Percentiles rank a stretch among this genome's conserved stretches.
These are phyloP conservation scores for Clonostachys chloroleuca DNA, from an alignment of 2,329 filamentous ascomycete genomes.

Conservation along the genomic window DNA sequence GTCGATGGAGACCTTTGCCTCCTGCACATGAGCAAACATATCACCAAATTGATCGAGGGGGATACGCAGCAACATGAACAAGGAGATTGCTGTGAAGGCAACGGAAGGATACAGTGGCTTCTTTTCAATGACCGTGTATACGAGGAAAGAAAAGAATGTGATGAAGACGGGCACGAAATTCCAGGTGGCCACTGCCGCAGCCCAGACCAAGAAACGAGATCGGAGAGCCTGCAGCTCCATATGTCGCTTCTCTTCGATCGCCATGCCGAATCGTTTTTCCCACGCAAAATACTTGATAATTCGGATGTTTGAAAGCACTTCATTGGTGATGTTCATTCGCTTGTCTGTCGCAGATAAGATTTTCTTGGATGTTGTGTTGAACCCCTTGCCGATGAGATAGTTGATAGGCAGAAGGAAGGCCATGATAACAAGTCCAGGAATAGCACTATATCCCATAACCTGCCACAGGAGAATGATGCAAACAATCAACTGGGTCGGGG, in stretches of 20 bases:
- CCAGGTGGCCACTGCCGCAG: constrained; percentile 88
- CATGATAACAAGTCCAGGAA: constrained; percentile 92
- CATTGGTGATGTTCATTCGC: constrained; percentile 93
- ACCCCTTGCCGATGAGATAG: constrained; percentile 80
- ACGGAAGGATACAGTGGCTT: constrained; percentile 88
- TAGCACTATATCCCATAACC: constrained; percentile 87
- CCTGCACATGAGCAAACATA: constrained; percentile 97
- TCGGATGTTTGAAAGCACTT: constrained; percentile 93
- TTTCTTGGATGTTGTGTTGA: constrained; percentile 80
- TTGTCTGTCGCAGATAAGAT: constrained; percentile 94
- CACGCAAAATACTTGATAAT: constrained; percentile 99
- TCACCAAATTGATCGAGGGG: constrained; percentile 94
- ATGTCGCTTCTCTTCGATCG: constrained; percentile 84
- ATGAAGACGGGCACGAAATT: constrained; percentile 93
- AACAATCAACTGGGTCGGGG: constrained; percentile 81
- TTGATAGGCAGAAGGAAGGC: constrained; percentile 84
- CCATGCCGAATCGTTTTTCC: constrained; percentile 84
- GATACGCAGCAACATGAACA: constrained; percentile 90
- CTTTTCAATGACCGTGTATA: constrained; percentile 86
- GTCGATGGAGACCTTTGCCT: constrained; percentile 94
- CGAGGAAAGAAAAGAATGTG: constrained; percentile 91
- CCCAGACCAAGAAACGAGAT: constrained; percentile 85
- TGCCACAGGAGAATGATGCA: constrained; percentile 80
- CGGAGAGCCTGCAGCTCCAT: constrained; percentile 76
- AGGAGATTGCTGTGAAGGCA: constrained; percentile 91